Evolutionary conservation across 768 basidiomycete genomes (phyloP), one percentile per base, ranked within the genome.

Genomic region (Pleurotus salmoneostramineus): DNA sequence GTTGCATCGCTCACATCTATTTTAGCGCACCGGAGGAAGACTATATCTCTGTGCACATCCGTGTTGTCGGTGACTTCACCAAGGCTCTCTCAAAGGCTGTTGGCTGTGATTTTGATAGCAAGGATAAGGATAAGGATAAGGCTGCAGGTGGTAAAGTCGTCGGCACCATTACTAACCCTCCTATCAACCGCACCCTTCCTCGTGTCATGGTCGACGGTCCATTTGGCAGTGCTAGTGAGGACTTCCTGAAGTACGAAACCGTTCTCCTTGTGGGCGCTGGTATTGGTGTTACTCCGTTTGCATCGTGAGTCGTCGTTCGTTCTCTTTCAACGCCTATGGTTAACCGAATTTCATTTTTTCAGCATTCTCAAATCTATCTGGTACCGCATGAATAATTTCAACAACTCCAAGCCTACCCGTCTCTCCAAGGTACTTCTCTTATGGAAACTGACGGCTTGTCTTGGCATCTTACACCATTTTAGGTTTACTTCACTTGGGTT

Each of bases 151-250:
- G 85, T 47, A 83, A 79, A 70, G 83, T 89, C 44, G 72, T 93
- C 17, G 82, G 82, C 14, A 83, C 83, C 33, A 72, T 71, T 46
- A 67, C 75, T 14, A 82, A 82, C 67, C 82, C 83, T 2, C 81
- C 87, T 0, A 60, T 93, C 57, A 88, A 87, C 69, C 80, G 85
- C 37, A 77, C 87, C 5, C 81, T 98, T 3, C 95, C 95, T 7
- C 86, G 95, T 58, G 79, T 98, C 66, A 97, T 97, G 95, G 83
- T 98, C 50, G 95, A 98, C 65, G 95, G 95, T 12, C 95, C 95
- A 4, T 98, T 97, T 68, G 95, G 95, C 11, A 88, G 84, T 60
- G 93, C 95, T 6, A 88, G 85, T 43, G 95, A 98, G 70, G 93
- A 95, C 68, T 95, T 91, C 68, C 76, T 91, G 68, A 93, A 93